Evolutionary conservation across 129 eudicot genomes (phyloP).

Genomic region (Lactuca sativa): DNA sequence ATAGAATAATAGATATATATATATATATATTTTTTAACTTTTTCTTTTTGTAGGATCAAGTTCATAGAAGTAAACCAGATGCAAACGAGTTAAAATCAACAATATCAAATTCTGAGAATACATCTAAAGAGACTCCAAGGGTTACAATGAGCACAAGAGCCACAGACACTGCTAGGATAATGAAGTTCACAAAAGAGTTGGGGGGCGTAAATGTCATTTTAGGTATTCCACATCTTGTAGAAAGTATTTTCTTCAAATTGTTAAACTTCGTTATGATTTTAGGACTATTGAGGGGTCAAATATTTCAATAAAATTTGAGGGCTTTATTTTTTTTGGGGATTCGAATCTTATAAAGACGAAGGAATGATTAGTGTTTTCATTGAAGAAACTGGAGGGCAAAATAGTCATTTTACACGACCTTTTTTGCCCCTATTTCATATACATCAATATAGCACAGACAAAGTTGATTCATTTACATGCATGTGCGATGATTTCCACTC

Average conservation of each 20-base stretch:
- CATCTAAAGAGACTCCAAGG: constrained; percentile 55
- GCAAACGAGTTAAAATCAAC: constrained; percentile 42
- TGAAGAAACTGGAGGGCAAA: too few relatives aligned
- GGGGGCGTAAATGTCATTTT: constrained; percentile 55
- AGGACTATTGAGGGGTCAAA: background rate
- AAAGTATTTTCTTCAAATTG: background rate
- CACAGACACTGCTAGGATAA: constrained; percentile 71
- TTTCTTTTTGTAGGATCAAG: constrained; percentile 40
- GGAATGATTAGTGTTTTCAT: too few relatives aligned
- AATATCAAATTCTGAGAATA: constrained; percentile 29
- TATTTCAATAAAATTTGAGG: too few relatives aligned
- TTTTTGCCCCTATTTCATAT: background rate
- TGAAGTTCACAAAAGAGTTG: constrained; percentile 73
- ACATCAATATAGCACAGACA: background rate
- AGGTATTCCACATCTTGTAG: constrained; percentile 41
- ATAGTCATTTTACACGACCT: background rate
- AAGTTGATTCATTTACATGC: background rate
- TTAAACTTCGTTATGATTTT: background rate
- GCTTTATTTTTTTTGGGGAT: too few relatives aligned
- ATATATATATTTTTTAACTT: too few relatives aligned
- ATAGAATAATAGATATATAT: too few relatives aligned
- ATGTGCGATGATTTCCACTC: background rate
- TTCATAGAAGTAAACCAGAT: constrained; percentile 33
- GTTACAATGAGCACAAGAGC: constrained; percentile 51
- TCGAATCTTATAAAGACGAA: too few relatives aligned